Evolutionary conservation across 2,329 filamentous ascomycete genomes (phyloP).

Genomic region (Keithomyces neogunnii): DNA sequence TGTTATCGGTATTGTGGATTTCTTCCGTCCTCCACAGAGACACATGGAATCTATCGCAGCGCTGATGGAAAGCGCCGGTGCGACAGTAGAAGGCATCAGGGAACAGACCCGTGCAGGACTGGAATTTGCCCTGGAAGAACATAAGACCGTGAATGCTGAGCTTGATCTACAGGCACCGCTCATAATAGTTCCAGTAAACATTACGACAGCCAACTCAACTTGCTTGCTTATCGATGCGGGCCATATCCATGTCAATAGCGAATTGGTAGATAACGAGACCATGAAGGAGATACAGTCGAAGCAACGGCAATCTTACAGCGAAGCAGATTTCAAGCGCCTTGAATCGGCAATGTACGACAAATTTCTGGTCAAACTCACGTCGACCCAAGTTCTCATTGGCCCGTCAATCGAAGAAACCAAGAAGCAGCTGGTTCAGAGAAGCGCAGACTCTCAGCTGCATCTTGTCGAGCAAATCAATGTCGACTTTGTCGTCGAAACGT

Average conservation of each 20-base stretch:
- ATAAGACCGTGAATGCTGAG: slow-evolving; percentile 96
- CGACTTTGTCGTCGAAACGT: slow-evolving; percentile 91
- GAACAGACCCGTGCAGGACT: slow-evolving; percentile 94
- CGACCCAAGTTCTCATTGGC: slow-evolving; percentile 91
- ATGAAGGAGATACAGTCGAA: slow-evolving; percentile 86
- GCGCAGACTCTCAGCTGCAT: slow-evolving; percentile 66
- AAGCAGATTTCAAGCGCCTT: slow-evolving; percentile 79
- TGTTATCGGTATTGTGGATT: slow-evolving; percentile 81
- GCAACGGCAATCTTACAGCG: slow-evolving; percentile 77
- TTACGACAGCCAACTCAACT: slow-evolving; percentile 69
- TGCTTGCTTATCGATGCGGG: slow-evolving; percentile 94
- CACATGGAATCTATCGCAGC: slow-evolving; percentile 98
- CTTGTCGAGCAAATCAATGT: slow-evolving; percentile 97
- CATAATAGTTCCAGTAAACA: slow-evolving; percentile 92
- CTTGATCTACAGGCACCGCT: slow-evolving; percentile 91
- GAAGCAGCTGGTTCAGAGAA: slow-evolving; percentile 62
- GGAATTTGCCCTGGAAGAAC: slow-evolving; percentile 92
- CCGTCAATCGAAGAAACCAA: slow-evolving; percentile 88
- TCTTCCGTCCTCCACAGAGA: slow-evolving; percentile 91
- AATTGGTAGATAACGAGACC: slow-evolving; percentile 86
- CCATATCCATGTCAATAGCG: slow-evolving; percentile 88
- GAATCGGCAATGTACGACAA: slow-evolving; percentile 97
- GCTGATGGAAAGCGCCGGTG: slow-evolving; percentile 89
- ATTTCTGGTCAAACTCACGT: slow-evolving; percentile 85
- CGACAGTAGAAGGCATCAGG: slow-evolving; percentile 87